Evolutionary conservation across 345 rosid genomes (phyloP), one percentile per base, ranked within the genome.

Genomic region (Corchorus capsularis): DNA sequence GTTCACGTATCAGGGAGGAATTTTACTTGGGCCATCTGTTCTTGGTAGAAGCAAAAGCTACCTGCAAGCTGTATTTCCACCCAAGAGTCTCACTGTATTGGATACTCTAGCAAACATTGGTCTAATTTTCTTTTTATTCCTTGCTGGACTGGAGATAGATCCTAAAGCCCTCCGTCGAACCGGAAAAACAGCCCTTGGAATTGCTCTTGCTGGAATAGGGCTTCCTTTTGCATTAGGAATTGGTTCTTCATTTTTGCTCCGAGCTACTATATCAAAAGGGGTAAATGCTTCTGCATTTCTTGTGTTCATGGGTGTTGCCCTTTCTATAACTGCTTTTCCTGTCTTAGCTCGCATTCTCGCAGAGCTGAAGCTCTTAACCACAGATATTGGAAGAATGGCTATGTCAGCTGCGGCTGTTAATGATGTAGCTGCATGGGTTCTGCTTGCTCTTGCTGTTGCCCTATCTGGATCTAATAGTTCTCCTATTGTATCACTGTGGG

Each of bases 301-400:
- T 60, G 86, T 90, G 3, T 93, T 90, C 85, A 91, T 93, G 94
- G 97, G 98, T 11, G 94, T 93, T 17, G 91, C 96, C 3, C 88
- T 90, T 76, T 89, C 94, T 0, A 83, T 93, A 70, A 93, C 98
- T 9, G 96, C 94, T 32, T 93, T 93, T 81, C 94, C 94, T 2
- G 90, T 91, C 71, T 73, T 93, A 80, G 98, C 98, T 45, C 94
- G 97, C 75, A 93, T 93, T 74, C 76, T 93, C 67, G 97, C 97
- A 1, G 98, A 93, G 73, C 86, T 93, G 47, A 93, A 91, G 88
- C 94, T 93, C 6, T 82, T 93, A 69, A 91, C 97, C 1, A 90
- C 97, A 4, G 97, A 90, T 56, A 63, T 93, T 22, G 98, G 98
- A 45, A 84, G 82, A 13, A 81, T 90, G 80, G 94, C 97, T 11